These are phyloP conservation scores for Gaeumannomyces tritici DNA, from an alignment of 2,329 filamentous ascomycete genomes.

Conservation along the genomic window DNA sequence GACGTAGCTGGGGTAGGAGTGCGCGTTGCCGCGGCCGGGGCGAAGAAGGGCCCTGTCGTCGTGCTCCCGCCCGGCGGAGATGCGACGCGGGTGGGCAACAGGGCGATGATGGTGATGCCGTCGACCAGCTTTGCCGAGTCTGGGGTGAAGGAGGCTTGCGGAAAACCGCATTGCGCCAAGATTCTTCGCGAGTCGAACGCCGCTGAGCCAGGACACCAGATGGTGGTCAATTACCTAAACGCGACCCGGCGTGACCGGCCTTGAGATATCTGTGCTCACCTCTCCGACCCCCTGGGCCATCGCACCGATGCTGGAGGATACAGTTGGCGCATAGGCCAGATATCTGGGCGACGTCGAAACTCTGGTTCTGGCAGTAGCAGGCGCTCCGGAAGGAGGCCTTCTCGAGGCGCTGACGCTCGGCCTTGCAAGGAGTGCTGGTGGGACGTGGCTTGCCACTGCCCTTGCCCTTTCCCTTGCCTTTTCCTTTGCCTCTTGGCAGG, in stretches of 20 bases:
- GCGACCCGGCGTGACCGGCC: neutral
- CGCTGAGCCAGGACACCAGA: too few species aligned
- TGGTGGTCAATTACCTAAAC: neutral
- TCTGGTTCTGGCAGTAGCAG: conserved; percentile 7
- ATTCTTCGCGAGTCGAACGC: conserved; percentile 3
- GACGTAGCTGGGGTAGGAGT: neutral
- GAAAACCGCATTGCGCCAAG: conserved; percentile 4
- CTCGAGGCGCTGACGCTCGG: neutral
- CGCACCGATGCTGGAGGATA: conserved; percentile 1
- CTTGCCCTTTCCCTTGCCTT: too few species aligned
- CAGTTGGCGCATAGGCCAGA: conserved; percentile 6
- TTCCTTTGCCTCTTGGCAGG: neutral
- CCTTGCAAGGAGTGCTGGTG: too few species aligned
- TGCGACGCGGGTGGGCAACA: conserved; percentile 2
- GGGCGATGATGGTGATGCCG: conserved; percentile 7
- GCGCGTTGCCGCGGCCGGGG: neutral
- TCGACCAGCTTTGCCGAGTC: neutral
- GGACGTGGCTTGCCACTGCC: neutral
- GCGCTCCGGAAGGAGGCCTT: neutral
- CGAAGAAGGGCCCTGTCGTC: neutral
- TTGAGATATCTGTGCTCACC: neutral
- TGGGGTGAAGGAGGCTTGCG: conserved; percentile 2
- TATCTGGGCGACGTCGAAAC: conserved; percentile 5
- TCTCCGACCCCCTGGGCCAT: neutral
- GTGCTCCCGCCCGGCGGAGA: too few species aligned